Conservation (phyloP, 352 stramenopile species). For the Phytophthora cryptogea region DNA sequence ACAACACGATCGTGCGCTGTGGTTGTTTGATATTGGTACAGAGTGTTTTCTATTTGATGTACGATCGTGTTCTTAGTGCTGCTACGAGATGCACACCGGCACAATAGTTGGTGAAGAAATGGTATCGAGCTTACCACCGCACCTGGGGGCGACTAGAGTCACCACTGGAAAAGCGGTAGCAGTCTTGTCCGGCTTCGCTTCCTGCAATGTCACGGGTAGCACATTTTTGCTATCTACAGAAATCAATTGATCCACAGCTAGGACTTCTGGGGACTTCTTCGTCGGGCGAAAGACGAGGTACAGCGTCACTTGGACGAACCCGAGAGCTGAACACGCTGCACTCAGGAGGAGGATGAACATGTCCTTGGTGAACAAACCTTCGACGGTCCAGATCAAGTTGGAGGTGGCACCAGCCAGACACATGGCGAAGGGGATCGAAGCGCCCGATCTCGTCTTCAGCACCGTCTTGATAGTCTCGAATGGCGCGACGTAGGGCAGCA, state of each 20-base stretch:
- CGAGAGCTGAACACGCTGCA: constrained; percentile 18
- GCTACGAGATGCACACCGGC: constrained; percentile 11
- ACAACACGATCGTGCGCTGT: too few species aligned
- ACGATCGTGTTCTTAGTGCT: too few species aligned
- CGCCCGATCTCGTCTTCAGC: constrained; percentile 31
- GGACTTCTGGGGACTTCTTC: not conserved
- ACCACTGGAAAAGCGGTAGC: not conserved
- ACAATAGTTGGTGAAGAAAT: constrained; percentile 10
- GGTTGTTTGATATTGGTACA: too few species aligned
- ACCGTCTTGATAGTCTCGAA: constrained; percentile 48
- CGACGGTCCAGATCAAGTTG: constrained; percentile 41
- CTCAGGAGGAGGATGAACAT: constrained; percentile 31
- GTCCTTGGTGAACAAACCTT: constrained; percentile 27
- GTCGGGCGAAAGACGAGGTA: constrained; percentile 30
- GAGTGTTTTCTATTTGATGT: too few species aligned
- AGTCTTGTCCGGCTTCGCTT: not conserved
- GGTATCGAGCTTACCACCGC: constrained; percentile 9
- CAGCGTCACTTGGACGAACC: constrained; percentile 30
- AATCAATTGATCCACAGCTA: not conserved
- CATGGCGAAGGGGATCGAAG: constrained; percentile 40
- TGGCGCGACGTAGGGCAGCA: constrained; percentile 40
- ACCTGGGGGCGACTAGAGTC: constrained; percentile 6
- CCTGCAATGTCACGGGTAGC: constrained; percentile 3
- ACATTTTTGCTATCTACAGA: constrained; percentile 6
- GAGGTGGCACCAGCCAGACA: constrained; percentile 29